Evolutionary conservation across 2,329 filamentous ascomycete species (phyloP).

Genomic region (Bipolaris bicolor): DNA sequence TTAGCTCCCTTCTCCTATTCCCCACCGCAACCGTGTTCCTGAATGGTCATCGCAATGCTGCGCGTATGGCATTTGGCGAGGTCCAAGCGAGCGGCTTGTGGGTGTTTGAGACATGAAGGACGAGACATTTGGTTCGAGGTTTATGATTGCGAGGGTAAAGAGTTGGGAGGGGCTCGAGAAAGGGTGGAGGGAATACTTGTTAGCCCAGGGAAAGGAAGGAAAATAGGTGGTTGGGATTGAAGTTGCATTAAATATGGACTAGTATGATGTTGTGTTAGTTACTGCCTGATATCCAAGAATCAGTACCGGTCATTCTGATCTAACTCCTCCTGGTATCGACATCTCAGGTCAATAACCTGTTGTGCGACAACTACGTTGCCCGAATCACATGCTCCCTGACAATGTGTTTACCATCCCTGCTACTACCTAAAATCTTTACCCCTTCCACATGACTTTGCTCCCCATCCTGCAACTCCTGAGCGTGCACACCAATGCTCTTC

Average conservation of each 20-base stretch:
- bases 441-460: not conserved
- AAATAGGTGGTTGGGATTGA: no score
- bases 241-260: no score
- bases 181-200: not conserved
- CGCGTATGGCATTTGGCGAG: not conserved
- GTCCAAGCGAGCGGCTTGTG: slow-evolving; percentile 3
- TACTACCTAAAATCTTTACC: not conserved
- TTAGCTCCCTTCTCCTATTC: not conserved
- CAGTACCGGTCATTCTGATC: not conserved
- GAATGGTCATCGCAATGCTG: not conserved
- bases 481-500: no score
- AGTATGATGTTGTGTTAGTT: no score
- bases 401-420: slow-evolving; percentile 8
- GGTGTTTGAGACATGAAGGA: slow-evolving; percentile 6
- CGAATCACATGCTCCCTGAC: slow-evolving; percentile 11
- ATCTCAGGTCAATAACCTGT: not conserved
- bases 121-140: not conserved
- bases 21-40: not conserved
- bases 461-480: not conserved
- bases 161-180: not conserved
- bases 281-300: no score
- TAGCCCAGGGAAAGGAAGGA: no score
- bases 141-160: not conserved
- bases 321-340: not conserved
- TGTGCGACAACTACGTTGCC: not conserved